Conservation (phyloP, 78 protist genomes). For the Acrasis kona region DNA sequence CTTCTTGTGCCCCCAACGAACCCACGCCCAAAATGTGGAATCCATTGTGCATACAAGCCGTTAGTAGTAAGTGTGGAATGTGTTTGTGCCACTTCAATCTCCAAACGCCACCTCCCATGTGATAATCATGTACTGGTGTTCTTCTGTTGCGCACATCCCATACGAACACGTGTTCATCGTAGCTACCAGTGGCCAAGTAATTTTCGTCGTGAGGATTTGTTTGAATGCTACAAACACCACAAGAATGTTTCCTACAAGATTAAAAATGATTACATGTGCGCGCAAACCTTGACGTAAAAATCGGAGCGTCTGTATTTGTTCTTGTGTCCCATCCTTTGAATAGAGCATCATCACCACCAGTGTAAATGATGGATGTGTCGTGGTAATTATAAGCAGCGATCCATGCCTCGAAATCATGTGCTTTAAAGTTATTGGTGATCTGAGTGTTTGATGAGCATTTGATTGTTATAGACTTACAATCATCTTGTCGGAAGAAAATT, state of each 20-base stretch:
- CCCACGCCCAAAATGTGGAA: slow-evolving; percentile 8
- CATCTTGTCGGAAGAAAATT: not conserved
- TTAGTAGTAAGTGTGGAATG: not conserved
- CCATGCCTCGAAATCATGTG: slow-evolving; percentile 61
- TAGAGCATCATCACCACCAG: slow-evolving; percentile 56
- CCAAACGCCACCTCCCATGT: slow-evolving; percentile 62
- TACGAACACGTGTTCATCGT: slow-evolving; percentile 42
- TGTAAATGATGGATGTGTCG: slow-evolving; percentile 6
- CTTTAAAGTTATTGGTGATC: slow-evolving; percentile 20
- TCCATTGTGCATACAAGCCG: slow-evolving; percentile 61
- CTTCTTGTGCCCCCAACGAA: not conserved
- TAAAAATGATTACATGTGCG: too few species aligned
- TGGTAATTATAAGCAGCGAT: slow-evolving; percentile 48
- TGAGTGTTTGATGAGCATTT: too few species aligned
- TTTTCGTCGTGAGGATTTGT: slow-evolving; percentile 28
- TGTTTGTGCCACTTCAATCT: slow-evolving; percentile 45
- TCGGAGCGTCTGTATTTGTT: not conserved
- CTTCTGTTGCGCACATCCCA: slow-evolving; percentile 34
- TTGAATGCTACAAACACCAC: slow-evolving; percentile 54
- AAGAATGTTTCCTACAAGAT: not conserved
- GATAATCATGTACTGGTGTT: slow-evolving; percentile 4
- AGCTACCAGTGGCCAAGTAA: slow-evolving; percentile 40
- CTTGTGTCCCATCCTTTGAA: slow-evolving; percentile 46
- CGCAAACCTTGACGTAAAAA: not conserved
- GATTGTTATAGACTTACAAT: too few species aligned